Evolutionary conservation across 805 yeast genomes (phyloP).

Genomic region (Cyberlindnera meyerae): DNA sequence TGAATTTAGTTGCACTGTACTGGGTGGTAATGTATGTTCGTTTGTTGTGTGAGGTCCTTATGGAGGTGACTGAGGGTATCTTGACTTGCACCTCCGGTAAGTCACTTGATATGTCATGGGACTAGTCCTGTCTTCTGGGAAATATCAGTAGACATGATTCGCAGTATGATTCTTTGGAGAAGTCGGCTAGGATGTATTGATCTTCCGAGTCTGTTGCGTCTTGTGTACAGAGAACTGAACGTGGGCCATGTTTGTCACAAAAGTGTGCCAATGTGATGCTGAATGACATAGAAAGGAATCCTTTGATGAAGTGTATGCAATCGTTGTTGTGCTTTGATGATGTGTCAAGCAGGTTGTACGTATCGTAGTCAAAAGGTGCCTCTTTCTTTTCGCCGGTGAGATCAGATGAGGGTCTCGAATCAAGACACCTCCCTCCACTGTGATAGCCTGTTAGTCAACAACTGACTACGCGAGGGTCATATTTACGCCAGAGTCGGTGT

Average conservation of each 20-base stretch:
- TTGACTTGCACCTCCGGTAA: too few relatives aligned
- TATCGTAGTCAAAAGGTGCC: too few relatives aligned
- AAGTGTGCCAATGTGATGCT: slow-evolving; percentile 63
- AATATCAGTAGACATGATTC: slow-evolving; percentile 54
- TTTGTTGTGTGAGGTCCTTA: slow-evolving; percentile 23
- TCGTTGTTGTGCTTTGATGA: too few relatives aligned
- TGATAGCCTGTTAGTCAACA: too few relatives aligned
- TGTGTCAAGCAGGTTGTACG: too few relatives aligned
- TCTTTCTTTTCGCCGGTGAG: too few relatives aligned
- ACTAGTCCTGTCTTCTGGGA: slow-evolving; percentile 34
- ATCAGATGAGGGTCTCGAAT: too few relatives aligned
- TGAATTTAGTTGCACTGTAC: slow-evolving; percentile 52
- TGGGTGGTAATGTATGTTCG: slow-evolving; percentile 48
- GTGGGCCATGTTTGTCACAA: slow-evolving; percentile 76
- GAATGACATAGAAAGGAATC: too few relatives aligned
- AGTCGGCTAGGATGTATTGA: slow-evolving; percentile 30
- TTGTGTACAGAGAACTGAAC: slow-evolving; percentile 61
- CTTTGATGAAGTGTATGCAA: too few relatives aligned
- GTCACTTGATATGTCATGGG: slow-evolving; percentile 2
- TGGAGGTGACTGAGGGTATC: slow-evolving; percentile 32
- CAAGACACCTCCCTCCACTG: too few relatives aligned
- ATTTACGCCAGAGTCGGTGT: too few relatives aligned
- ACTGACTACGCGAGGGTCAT: too few relatives aligned
- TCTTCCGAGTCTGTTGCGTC: slow-evolving; percentile 23
- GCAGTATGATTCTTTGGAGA: slow-evolving; percentile 47